These are phyloP conservation scores for Stagonosporopsis rhizophila DNA, from an alignment of 2,329 filamentous ascomycete genomes.

Conservation along the genomic window DNA sequence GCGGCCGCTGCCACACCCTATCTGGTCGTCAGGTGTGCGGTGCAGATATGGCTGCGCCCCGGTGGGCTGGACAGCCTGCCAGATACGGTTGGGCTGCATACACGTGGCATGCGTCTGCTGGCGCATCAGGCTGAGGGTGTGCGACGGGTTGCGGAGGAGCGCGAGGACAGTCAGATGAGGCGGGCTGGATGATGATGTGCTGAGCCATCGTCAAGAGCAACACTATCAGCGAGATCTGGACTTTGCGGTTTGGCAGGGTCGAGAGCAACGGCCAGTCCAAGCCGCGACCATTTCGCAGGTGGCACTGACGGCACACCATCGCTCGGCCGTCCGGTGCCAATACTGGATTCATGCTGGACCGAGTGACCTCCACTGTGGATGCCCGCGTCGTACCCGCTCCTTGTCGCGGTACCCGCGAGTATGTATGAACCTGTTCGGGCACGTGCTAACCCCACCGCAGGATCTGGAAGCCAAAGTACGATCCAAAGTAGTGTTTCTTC, in stretches of 20 bases:
- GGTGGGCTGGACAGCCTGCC: slow-evolving; percentile 18
- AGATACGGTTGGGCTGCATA: slow-evolving; percentile 31
- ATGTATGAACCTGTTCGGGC: slow-evolving; percentile 11
- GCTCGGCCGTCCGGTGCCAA: neutral
- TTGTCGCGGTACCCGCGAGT: slow-evolving; percentile 9
- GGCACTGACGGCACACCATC: neutral
- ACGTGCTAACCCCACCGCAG: slow-evolving; percentile 57
- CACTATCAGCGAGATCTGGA: neutral
- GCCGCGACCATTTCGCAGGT: neutral
- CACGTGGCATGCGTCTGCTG: slow-evolving; percentile 48
- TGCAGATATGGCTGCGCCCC: slow-evolving; percentile 6
- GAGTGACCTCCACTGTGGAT: neutral
- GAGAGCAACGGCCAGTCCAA: neutral
- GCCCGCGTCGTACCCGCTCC: neutral
- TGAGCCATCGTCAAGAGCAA: neutral
- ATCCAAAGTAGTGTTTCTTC: slow-evolving; percentile 53
- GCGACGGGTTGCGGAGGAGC: slow-evolving; percentile 1
- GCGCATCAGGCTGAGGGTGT: slow-evolving; percentile 23
- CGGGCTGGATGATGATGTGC: slow-evolving; percentile 5
- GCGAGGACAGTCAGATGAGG: slow-evolving; percentile 5
- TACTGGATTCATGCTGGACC: neutral
- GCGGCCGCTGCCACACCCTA: slow-evolving; percentile 1
- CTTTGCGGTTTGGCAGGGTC: neutral
- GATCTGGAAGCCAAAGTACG: slow-evolving; percentile 99
- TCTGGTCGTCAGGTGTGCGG: slow-evolving; percentile 29